Conservation (phyloP, 352 stramenopile species). For the Phytophthora hibernalis region DNA sequence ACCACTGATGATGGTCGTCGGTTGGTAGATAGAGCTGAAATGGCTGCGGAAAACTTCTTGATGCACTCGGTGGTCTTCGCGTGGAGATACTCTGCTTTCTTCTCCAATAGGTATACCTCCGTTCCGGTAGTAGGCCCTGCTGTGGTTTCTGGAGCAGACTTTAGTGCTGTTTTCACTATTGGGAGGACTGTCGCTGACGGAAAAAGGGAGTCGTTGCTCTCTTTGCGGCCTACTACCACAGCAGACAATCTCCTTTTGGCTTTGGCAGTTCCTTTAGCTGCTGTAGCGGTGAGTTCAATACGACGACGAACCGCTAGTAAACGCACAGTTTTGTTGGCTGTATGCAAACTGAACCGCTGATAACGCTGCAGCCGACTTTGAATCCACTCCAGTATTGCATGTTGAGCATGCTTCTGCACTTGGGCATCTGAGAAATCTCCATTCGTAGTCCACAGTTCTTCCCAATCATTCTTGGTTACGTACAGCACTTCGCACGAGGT, state of each 20-base stretch:
- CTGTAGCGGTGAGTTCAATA: conserved; percentile 5
- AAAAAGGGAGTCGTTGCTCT: neutral
- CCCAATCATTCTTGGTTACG: conserved; percentile 67
- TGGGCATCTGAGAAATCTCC: conserved; percentile 50
- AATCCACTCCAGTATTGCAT: conserved; percentile 73
- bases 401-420: conserved; percentile 57
- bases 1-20: conserved; percentile 19
- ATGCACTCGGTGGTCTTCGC: conserved; percentile 49
- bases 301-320: conserved; percentile 15
- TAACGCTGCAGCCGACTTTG: conserved; percentile 49
- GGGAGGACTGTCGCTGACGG: neutral
- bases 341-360: conserved; percentile 40
- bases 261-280: conserved; percentile 14
- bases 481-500: conserved; percentile 70
- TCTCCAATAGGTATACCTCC: conserved; percentile 55
- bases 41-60: conserved; percentile 37
- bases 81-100: conserved; percentile 67
- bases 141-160: neutral
- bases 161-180: neutral
- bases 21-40: conserved; percentile 9
- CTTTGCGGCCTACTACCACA: conserved; percentile 7
- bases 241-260: conserved; percentile 21
- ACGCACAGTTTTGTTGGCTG: conserved; percentile 50
- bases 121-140: neutral
- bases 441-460: conserved; percentile 58